A percentile compares a stretch with the other conserved stretches of the same genome.
These are phyloP conservation scores for Nepenthes gracilis DNA, from an alignment of 148 eudicot species.

Conservation along the genomic window DNA sequence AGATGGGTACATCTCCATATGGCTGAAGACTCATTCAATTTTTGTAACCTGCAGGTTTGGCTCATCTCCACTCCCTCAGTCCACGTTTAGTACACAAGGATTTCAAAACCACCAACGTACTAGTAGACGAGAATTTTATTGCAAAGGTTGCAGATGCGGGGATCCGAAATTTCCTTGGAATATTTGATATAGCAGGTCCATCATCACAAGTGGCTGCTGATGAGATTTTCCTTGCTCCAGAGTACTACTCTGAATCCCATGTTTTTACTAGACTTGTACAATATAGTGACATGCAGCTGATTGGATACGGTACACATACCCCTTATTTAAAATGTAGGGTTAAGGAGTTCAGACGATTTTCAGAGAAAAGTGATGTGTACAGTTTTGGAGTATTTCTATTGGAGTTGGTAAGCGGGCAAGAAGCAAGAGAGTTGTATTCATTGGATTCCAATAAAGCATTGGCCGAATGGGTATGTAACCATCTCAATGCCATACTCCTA, in stretches of 20 bases:
- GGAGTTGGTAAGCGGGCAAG: slow-evolving; percentile 78
- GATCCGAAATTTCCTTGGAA: slow-evolving; percentile 74
- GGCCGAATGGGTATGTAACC: slow-evolving; percentile 63
- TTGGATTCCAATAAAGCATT: slow-evolving; percentile 43
- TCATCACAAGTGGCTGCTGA: slow-evolving; percentile 67
- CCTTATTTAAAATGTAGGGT: slow-evolving; percentile 44
- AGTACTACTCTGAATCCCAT: slow-evolving; percentile 36
- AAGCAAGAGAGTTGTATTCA: slow-evolving; percentile 51
- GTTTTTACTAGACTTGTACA: background rate
- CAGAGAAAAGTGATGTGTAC: slow-evolving; percentile 83
- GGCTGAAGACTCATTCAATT: slow-evolving; percentile 7
- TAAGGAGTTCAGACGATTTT: slow-evolving; percentile 75
- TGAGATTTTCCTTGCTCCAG: slow-evolving; percentile 85
- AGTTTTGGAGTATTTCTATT: slow-evolving; percentile 84
- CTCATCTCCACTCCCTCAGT: slow-evolving; percentile 89
- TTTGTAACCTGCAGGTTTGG: slow-evolving; percentile 55
- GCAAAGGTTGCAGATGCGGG: slow-evolving; percentile 99
- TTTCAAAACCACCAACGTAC: slow-evolving; percentile 94
- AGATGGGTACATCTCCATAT: too few relatives aligned
- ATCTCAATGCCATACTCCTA: background rate
- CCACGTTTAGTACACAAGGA: slow-evolving; percentile 91
- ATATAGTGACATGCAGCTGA: background rate
- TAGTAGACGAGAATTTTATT: slow-evolving; percentile 91
- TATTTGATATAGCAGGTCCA: slow-evolving; percentile 63
- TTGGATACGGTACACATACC: background rate